Conservation (phyloP, 2,329 filamentous ascomycete species). For the Dichotomopilus funicola region DNA sequence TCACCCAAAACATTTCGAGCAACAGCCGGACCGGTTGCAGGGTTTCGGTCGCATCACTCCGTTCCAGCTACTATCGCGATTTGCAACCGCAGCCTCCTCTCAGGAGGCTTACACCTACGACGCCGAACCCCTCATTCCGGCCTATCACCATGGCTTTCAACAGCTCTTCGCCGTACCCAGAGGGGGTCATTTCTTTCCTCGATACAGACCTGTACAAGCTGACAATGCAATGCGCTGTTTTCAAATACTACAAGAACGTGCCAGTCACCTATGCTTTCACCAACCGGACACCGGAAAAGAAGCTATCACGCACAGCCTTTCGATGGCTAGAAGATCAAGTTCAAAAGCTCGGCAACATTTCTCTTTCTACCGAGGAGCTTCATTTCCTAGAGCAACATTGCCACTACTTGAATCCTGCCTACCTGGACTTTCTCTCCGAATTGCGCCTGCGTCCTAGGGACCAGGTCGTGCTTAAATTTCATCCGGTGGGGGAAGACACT, state of each 20-base stretch:
- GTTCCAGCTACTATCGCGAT: too few species aligned
- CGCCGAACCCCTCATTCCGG: not conserved
- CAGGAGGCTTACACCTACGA: too few species aligned
- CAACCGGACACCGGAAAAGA: slow-evolving; percentile 91
- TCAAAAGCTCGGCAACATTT: slow-evolving; percentile 74
- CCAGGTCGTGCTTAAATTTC: slow-evolving; percentile 69
- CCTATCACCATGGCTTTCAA: slow-evolving; percentile 53
- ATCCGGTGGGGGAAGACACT: slow-evolving; percentile 47
- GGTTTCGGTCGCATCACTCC: too few species aligned
- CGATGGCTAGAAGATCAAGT: slow-evolving; percentile 82
- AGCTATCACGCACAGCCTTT: slow-evolving; percentile 75
- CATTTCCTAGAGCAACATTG: slow-evolving; percentile 72
- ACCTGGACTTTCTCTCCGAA: slow-evolving; percentile 72
- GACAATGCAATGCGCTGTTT: slow-evolving; percentile 96
- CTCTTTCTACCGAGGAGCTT: slow-evolving; percentile 71
- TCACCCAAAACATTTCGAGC: too few species aligned
- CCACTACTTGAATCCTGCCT: slow-evolving; percentile 69
- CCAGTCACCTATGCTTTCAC: slow-evolving; percentile 90
- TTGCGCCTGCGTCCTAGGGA: slow-evolving; percentile 77
- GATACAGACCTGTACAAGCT: slow-evolving; percentile 89
- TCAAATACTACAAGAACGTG: slow-evolving; percentile 80
- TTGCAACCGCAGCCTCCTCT: too few species aligned
- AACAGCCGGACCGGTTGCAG: too few species aligned
- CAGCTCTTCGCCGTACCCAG: slow-evolving; percentile 59
- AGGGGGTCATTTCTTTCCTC: slow-evolving; percentile 74